A percentile compares a stretch with the other conserved stretches of the same genome.
These are phyloP conservation scores for Alternaria metachromatica DNA, from an alignment of 2,329 filamentous ascomycete genomes.

Conservation along the genomic window DNA sequence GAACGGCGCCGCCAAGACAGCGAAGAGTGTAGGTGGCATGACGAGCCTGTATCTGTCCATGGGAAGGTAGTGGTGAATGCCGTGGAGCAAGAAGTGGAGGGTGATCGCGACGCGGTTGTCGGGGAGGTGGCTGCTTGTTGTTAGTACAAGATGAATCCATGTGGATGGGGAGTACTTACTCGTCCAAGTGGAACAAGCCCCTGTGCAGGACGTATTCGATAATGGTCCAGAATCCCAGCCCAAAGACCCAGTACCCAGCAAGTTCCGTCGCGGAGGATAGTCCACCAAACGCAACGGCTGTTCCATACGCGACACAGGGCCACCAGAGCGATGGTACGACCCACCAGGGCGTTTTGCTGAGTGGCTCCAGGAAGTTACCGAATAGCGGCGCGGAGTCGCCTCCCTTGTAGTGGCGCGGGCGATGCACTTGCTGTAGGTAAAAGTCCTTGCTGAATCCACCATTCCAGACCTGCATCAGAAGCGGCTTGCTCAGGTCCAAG, in stretches of 20 bases:
- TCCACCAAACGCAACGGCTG: conserved; percentile 66
- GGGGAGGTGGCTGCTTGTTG: conserved; percentile 72
- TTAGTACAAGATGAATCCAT: conserved; percentile 11
- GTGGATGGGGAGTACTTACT: conserved; percentile 62
- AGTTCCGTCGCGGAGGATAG: conserved; percentile 57
- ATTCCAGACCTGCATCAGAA: conserved; percentile 86
- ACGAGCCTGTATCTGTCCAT: conserved; percentile 98
- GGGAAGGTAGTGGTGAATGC: conserved; percentile 97
- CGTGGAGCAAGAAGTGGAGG: conserved; percentile 90
- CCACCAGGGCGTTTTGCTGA: conserved; percentile 95
- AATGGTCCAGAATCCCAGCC: conserved; percentile 83
- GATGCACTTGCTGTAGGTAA: conserved; percentile 94
- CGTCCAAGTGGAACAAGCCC: conserved; percentile 91
- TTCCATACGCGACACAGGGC: conserved; percentile 78
- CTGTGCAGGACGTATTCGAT: conserved; percentile 89
- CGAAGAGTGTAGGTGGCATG: conserved; percentile 91
- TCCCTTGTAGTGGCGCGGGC: conserved; percentile 93
- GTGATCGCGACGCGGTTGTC: conserved; percentile 90
- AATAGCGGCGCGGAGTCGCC: conserved; percentile 92
- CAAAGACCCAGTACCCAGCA: conserved; percentile 70
- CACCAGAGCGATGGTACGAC: conserved; percentile 84
- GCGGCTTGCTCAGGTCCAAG: conserved; percentile 82
- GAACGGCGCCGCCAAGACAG: conserved; percentile 84
- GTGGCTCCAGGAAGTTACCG: conserved; percentile 97
- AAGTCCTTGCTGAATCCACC: conserved; percentile 94